phyloP scores from a whole-genome alignment of 2,329 filamentous ascomycete species.

The Aspergillus novofumigatus region DNA sequence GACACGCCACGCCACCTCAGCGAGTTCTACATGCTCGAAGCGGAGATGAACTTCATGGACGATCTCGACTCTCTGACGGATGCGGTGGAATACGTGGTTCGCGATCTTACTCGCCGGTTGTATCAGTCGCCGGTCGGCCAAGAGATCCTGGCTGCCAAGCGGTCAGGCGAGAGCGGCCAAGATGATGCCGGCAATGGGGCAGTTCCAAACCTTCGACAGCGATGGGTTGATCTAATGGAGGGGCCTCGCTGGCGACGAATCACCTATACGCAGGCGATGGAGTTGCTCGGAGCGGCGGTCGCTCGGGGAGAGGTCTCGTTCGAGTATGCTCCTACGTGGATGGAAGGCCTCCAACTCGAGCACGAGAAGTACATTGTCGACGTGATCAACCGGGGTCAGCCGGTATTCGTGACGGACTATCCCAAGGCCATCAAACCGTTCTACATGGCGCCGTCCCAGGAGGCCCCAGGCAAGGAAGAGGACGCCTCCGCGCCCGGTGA shows the following conservation, averaged over 20 bases:
- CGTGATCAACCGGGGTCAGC: conserved; percentile 58
- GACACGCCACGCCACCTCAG: conserved; percentile 91
- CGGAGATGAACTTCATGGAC: conserved; percentile 75
- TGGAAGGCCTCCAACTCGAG: conserved; percentile 75
- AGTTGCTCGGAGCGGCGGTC: conserved; percentile 59
- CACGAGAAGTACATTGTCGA: conserved; percentile 86
- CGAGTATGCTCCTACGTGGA: conserved; percentile 65
- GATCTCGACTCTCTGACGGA: conserved; percentile 69
- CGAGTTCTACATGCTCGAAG: conserved; percentile 99
- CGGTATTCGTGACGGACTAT: conserved; percentile 91
- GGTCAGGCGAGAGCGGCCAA: conserved; percentile 37
- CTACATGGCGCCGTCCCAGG: conserved; percentile 65
- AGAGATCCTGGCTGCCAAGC: conserved; percentile 52
- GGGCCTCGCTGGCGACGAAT: conserved; percentile 67
- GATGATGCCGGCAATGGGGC: conserved; percentile 31
- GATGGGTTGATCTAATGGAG: conserved; percentile 67
- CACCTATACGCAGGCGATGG: conserved; percentile 75
- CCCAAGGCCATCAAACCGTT: conserved; percentile 88
- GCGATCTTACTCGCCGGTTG: conserved; percentile 50
- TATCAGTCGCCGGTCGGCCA: conserved; percentile 48
- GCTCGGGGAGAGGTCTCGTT: conserved; percentile 53
- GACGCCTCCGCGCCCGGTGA: conserved; percentile 12
- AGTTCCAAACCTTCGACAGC: conserved; percentile 52
- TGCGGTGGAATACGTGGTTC: conserved; percentile 74
- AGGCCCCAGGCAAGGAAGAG: conserved; percentile 5